Evolutionary conservation across 1,284 basidiomycete species (phyloP), one percentile per base, ranked within the genome.

Genomic region (Phlebopus sp.): DNA sequence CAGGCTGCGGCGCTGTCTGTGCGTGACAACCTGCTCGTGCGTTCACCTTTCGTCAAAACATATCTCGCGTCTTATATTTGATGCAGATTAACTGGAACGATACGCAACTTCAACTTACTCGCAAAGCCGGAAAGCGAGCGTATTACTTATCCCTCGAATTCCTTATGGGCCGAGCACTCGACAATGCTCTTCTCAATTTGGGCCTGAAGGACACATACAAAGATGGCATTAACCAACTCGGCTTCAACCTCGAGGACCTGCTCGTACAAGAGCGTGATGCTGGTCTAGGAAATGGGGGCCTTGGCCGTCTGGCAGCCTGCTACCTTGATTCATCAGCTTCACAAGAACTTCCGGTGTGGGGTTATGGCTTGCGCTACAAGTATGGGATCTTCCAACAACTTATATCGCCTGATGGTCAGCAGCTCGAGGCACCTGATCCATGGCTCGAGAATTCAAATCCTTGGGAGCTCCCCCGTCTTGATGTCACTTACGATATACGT

Each of bases 351-450:
- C 85, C 86, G 1, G 79, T 92, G 30, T 95, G 92, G 90, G 92
- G 92, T 37, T 95, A 94, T 59, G 91, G 91, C 46, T 70, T 94
- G 47, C 75, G 90, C 45, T 91, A 93, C 77, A 85, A 90, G 63
- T 94, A 93, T 58, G 92, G 92, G 59, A 94, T 97, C 69, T 97
- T 97, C 80, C 89, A 93, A 69, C 94, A 97, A 71, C 79, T 93
- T 47, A 91, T 92, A 62, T 81, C 81, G 10, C 82, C 90, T 9
- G 86, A 90, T 49, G 91, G 92, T 17, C 80, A 86, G 39, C 90
- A 93, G 66, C 82, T 94, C 5, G 91, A 94, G 73, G 92, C 90
- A 3, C 92, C 92, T 8, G 93, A 96, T 68, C 92, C 92, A 53
- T 96, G 92, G 92, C 75, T 96, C 34, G 86, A 91, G 51, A 76